Conservation (phyloP, 345 rosid genomes). For the Citrus unshiu region DNA sequence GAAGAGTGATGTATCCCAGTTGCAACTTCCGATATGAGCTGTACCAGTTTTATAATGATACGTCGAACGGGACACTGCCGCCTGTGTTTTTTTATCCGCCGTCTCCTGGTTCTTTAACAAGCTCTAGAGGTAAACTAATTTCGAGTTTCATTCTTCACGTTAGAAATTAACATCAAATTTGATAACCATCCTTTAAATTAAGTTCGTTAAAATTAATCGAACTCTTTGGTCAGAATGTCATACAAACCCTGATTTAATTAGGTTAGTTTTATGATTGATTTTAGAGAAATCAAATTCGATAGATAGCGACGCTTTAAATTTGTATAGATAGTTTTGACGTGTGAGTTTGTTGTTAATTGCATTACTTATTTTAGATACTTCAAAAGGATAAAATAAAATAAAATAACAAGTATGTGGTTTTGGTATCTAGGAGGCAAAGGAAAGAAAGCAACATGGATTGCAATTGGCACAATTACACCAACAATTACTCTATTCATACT, state of each 20-base stretch:
- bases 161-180: no score
- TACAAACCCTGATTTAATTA: neutral
- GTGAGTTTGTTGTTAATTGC: no score
- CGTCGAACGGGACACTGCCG: neutral
- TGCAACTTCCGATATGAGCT: conserved; percentile 32
- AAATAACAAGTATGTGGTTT: neutral
- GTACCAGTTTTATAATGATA: conserved; percentile 18
- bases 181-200: no score
- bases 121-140: neutral
- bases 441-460: neutral
- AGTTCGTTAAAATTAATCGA: no score
- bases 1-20: conserved; percentile 25
- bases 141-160: no score
- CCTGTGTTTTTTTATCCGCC: neutral
- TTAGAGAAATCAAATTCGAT: no score
- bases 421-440: neutral
- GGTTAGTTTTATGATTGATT: no score
- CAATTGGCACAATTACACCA: conserved; percentile 5
- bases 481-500: neutral
- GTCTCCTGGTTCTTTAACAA: neutral
- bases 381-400: no score
- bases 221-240: no score
- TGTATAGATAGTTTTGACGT: no score
- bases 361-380: no score
- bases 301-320: no score